These are phyloP conservation scores for Salix caprea DNA, from an alignment of 345 rosid species.

Conservation along the genomic window DNA sequence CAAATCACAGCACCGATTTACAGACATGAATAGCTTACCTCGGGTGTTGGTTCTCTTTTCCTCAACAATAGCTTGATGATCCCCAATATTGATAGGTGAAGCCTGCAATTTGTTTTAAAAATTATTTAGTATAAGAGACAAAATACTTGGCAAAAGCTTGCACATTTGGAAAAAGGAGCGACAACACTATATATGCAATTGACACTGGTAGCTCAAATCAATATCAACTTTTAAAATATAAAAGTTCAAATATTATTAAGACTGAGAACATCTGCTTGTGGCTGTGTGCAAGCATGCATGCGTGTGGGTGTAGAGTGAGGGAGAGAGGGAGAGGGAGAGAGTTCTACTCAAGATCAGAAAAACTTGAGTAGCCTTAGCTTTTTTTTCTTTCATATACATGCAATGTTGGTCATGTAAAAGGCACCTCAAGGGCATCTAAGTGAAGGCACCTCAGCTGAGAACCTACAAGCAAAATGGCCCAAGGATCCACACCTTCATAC, in stretches of 20 bases:
- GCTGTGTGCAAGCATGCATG: too few species aligned
- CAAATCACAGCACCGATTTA: not conserved
- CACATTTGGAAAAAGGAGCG: not conserved
- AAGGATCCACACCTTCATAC: too few species aligned
- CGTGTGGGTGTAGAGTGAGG: too few species aligned
- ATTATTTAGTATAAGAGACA: not conserved
- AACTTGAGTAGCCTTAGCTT: too few species aligned
- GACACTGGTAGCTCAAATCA: not conserved
- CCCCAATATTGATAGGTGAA: constrained; percentile 59
- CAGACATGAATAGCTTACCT: constrained; percentile 34
- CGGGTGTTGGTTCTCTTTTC: constrained; percentile 64
- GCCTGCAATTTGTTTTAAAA: constrained; percentile 43
- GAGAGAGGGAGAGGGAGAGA: too few species aligned
- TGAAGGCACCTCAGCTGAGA: too few species aligned
- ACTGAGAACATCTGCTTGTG: too few species aligned
- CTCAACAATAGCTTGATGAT: constrained; percentile 57
- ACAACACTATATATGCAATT: not conserved
- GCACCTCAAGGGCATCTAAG: too few species aligned
- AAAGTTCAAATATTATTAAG: not conserved
- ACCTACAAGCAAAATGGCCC: too few species aligned
- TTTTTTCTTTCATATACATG: too few species aligned
- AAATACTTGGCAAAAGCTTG: not conserved
- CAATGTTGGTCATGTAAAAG: too few species aligned
- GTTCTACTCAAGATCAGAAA: too few species aligned
- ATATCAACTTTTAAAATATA: not conserved